Conservation (phyloP, 148 eudicot species). For the Rhododendron molle region DNA sequence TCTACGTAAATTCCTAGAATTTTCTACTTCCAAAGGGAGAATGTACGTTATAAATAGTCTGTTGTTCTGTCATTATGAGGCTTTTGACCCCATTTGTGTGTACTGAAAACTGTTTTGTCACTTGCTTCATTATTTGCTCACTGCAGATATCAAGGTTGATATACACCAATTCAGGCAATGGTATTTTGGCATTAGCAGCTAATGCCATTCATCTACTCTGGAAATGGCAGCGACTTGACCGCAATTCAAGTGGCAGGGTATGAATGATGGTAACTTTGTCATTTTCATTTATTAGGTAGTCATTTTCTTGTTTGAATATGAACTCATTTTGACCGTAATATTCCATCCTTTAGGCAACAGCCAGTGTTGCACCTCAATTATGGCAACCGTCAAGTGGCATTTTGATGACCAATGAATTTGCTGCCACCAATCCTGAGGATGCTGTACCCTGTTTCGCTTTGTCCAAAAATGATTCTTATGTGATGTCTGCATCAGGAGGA, state of each 20-base stretch:
- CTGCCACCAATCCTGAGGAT: conserved; percentile 61
- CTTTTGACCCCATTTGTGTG: neutral
- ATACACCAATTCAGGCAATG: conserved; percentile 82
- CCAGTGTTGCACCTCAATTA: conserved; percentile 64
- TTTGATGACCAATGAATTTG: conserved; percentile 74
- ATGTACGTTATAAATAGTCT: neutral
- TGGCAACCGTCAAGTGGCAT: conserved; percentile 89
- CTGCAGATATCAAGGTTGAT: conserved; percentile 81
- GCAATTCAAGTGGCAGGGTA: conserved; percentile 69
- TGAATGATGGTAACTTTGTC: neutral
- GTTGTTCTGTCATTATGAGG: neutral
- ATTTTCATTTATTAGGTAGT: neutral
- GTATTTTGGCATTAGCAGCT: conserved; percentile 75
- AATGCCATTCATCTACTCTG: conserved; percentile 89
- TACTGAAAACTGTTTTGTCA: neutral
- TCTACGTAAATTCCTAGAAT: neutral
- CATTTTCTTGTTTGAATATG: neutral
- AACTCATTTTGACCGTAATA: neutral
- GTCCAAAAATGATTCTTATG: conserved; percentile 94
- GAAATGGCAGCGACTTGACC: conserved; percentile 79
- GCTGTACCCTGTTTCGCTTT: conserved; percentile 85
- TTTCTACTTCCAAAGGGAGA: neutral
- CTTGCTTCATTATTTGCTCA: conserved; percentile 12
- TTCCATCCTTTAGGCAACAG: conserved; percentile 55
- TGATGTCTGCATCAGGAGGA: conserved; percentile 93